phyloP scores from a whole-genome alignment of 352 stramenopile species.

The Phytopythium aichiense region DNA sequence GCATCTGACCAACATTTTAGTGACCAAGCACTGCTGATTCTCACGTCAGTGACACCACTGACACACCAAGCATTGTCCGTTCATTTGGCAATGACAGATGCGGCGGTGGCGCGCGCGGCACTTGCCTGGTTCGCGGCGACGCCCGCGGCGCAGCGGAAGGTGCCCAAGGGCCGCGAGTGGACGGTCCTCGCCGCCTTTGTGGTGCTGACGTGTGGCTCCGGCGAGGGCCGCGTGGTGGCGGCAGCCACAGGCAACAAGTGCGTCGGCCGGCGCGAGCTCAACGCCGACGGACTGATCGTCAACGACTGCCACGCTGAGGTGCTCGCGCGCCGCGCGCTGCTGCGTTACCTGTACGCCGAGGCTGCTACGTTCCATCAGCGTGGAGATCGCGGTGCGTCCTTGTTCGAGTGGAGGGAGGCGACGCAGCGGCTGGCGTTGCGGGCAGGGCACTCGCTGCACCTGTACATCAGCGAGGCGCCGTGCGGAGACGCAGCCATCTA shows the following conservation, averaged over 20 bases:
- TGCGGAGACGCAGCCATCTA: conserved; percentile 95
- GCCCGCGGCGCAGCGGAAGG: conserved; percentile 54
- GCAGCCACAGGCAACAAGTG: conserved; percentile 76
- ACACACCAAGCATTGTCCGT: background rate
- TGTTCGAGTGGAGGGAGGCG: conserved; percentile 37
- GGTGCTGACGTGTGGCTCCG: conserved; percentile 14
- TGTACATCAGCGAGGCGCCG: conserved; percentile 91
- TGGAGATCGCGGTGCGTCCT: conserved; percentile 15
- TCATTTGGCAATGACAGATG: background rate
- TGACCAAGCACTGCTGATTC: background rate
- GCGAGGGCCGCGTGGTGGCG: conserved; percentile 42
- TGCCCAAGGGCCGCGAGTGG: conserved; percentile 37
- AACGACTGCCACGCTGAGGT: conserved; percentile 94
- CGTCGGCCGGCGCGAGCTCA: conserved; percentile 60
- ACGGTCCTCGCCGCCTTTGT: conserved; percentile 64
- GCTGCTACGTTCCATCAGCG: conserved; percentile 27
- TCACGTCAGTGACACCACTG: background rate
- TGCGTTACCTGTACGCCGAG: conserved; percentile 86
- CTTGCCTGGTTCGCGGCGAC: conserved; percentile 58
- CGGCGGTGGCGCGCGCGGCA: conserved; percentile 36
- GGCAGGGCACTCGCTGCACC: conserved; percentile 65
- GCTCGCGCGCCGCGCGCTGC: conserved; percentile 77
- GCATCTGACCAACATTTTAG: background rate
- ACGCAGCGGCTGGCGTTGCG: conserved; percentile 47
- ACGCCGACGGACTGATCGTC: conserved; percentile 72